Evolutionary conservation across 192 early-diverging fungal species (phyloP).

Genomic region (Podila minutissima): DNA sequence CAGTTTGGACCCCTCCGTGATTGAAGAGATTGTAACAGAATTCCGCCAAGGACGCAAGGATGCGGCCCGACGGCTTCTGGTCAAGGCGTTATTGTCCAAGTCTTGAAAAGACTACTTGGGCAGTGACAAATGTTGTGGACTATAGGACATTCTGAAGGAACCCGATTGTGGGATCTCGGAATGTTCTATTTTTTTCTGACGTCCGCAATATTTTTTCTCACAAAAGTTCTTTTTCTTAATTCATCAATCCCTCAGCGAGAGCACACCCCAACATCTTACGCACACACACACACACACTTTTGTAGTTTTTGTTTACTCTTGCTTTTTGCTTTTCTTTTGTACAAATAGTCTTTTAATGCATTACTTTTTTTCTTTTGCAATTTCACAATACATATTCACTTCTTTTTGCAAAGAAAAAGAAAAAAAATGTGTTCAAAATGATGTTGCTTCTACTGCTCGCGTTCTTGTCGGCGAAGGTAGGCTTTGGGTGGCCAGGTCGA

Average conservation of each 20-base stretch:
- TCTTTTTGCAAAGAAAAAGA: not conserved
- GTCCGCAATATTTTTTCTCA: conserved; percentile 2
- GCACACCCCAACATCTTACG: not conserved
- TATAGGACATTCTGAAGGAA: too few relatives aligned
- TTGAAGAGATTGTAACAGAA: conserved; percentile 53
- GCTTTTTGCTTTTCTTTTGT: not conserved
- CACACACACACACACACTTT: not conserved
- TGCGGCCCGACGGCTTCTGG: conserved; percentile 49
- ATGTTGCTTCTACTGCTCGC: conserved; percentile 13
- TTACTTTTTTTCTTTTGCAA: not conserved
- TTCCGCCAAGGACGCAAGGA: conserved; percentile 43
- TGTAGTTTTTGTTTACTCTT: not conserved
- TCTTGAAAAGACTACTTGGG: conserved; percentile 12
- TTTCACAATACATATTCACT: conserved; percentile 4
- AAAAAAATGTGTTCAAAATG: conserved; percentile 7
- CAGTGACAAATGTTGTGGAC: conserved; percentile 7
- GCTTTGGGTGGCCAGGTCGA: conserved; percentile 26
- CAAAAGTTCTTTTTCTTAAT: conserved; percentile 4
- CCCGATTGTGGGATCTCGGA: too few relatives aligned
- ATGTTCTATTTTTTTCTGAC: too few relatives aligned
- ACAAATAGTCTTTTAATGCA: not conserved
- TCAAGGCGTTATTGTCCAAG: conserved; percentile 49
- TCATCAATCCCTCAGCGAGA: not conserved
- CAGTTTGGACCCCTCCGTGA: conserved; percentile 43
- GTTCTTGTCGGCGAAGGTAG: conserved; percentile 20